Evolutionary conservation across 2,329 filamentous ascomycete species (phyloP).

Genomic region (Mollisia scopiformis): DNA sequence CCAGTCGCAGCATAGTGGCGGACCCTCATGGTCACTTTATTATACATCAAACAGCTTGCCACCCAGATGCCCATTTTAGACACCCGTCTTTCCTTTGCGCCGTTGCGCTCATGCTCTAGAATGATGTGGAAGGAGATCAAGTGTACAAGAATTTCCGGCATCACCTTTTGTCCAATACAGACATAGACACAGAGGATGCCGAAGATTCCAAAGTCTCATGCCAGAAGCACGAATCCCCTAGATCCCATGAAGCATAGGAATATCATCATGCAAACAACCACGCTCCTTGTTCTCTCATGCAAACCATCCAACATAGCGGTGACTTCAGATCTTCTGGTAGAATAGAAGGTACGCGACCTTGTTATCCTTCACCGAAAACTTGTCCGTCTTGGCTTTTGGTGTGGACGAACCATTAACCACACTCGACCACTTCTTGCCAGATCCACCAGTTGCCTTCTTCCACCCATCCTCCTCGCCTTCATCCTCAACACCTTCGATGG

Average conservation of each 20-base stretch:
- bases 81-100: conserved; percentile 21
- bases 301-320: neutral
- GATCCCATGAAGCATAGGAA: neutral
- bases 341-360: conserved; percentile 97
- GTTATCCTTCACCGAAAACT: conserved; percentile 75
- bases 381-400: conserved; percentile 63
- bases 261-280: neutral
- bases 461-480: conserved; percentile 74
- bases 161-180: neutral
- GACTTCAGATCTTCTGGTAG: conserved; percentile 64
- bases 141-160: neutral
- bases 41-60: conserved; percentile 26
- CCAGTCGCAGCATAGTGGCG: conserved; percentile 15
- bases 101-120: conserved; percentile 24
- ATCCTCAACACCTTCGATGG: conserved; percentile 64
- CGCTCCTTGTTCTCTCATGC: neutral
- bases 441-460: conserved; percentile 78
- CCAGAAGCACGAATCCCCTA: neutral
- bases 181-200: neutral
- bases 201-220: neutral
- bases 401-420: conserved; percentile 66
- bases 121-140: conserved; percentile 18
- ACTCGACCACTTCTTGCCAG: conserved; percentile 72
- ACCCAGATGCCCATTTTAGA: conserved; percentile 24
- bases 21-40: conserved; percentile 20